A percentile compares a stretch with the other conserved stretches of the same genome.
Conservation (phyloP, 345 rosid genomes). For the Pugionium cornutum region DNA sequence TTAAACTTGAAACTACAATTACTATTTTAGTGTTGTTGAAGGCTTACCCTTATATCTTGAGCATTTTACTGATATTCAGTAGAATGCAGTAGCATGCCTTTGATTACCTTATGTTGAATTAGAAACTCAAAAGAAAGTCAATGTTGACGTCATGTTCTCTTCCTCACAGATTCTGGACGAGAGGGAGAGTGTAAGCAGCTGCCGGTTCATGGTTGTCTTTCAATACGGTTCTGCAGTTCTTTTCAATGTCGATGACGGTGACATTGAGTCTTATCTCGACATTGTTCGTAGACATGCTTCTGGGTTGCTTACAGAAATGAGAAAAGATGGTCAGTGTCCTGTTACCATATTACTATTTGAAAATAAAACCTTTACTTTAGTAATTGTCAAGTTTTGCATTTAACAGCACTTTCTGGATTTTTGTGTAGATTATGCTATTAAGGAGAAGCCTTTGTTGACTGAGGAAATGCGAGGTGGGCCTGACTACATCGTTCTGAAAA, state of each 20-base stretch:
- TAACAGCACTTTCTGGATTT: neutral
- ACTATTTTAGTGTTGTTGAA: conserved; percentile 2
- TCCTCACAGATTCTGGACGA: conserved; percentile 53
- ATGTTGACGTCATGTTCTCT: conserved; percentile 15
- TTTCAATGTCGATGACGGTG: conserved; percentile 74
- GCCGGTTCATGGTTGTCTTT: conserved; percentile 75
- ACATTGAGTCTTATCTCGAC: conserved; percentile 63
- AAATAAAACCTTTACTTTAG: conserved; percentile 3
- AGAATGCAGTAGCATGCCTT: conserved; percentile 1
- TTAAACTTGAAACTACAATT: neutral
- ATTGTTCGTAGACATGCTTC: conserved; percentile 72
- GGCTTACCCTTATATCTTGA: neutral
- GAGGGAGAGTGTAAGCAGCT: conserved; percentile 46
- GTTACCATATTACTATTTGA: neutral
- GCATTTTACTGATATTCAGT: neutral
- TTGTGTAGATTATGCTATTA: conserved; percentile 76
- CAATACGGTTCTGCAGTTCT: conserved; percentile 93
- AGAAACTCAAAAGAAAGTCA: conserved; percentile 3
- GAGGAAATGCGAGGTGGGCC: conserved; percentile 89
- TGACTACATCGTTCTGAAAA: conserved; percentile 69
- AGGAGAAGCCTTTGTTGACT: conserved; percentile 68
- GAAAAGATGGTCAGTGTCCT: conserved; percentile 66
- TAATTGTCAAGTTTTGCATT: conserved; percentile 6
- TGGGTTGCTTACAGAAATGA: conserved; percentile 77
- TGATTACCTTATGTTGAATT: conserved; percentile 1